Base-by-base conservation (phyloP, 106 monocot genomes). In the Vanilla planifolia region DNA sequence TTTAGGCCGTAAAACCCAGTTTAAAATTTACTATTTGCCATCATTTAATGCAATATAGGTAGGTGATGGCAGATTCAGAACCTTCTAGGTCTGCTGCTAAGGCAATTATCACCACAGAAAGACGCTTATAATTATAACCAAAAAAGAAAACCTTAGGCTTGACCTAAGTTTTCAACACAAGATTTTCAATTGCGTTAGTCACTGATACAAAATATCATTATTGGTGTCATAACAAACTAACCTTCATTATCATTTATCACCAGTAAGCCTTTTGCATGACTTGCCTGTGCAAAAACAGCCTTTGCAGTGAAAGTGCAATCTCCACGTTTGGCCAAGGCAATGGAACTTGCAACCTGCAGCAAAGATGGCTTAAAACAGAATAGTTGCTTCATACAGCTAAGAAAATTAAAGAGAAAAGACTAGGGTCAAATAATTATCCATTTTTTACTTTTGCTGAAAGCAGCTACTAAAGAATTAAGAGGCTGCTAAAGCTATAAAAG, bases 161-260 rank as follows among this genome's bases (percentile, higher is more conserved):
- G 51, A 15, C 27, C 51, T 28, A 3, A 0, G 11, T 27, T 51
- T 19, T 10, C 7, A 26, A 15, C 27, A 27, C 25, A 51, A 51
- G 26, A 24, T 13, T 13, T 19, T 51, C 51, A 4, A 16, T 26
- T 25, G 28, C 27, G 28, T 51, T 51, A 26, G 5, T 11, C 51
- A 47, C 13, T 51, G 28, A 28, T 24, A 25, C 26, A 50, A 50
- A 50, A 50, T 22, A 50, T 27, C 48, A 53, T 30, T 53, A 5
- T 27, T 28, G 13, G 29, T 32, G 29, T 53, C 3, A 30, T 24
- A 67, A 14, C n/a, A 14, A 35, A 41, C 4, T 46, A 30, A 90
- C 98, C 98, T 91, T 98, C 98, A 92, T 73, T 70, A 33, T 88
- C 79, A 85, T 92, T 98, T 46, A 92, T 87, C 46, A 98, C 77